These are phyloP conservation scores for Yamadazyma dendronema DNA, from an alignment of 1,139 yeast species.

Conservation along the genomic window DNA sequence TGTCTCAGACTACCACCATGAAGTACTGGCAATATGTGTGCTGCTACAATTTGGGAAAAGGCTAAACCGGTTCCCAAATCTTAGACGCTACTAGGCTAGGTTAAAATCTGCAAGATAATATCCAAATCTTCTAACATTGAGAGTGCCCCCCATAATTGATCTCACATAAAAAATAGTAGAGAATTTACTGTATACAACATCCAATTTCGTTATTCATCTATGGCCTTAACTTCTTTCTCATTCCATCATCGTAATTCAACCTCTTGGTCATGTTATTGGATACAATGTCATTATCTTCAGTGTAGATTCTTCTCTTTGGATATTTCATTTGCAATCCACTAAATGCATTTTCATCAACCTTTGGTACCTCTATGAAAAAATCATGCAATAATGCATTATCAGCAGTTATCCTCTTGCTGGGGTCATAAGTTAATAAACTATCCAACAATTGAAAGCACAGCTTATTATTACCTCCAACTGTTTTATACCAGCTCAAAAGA, in stretches of 20 bases:
- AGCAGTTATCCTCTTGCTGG: slow-evolving; percentile 72
- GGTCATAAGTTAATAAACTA: slow-evolving; percentile 76
- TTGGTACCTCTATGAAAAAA: slow-evolving; percentile 69
- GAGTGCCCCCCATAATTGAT: too few relatives aligned
- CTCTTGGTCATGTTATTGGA: slow-evolving; percentile 26
- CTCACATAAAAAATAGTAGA: too few relatives aligned
- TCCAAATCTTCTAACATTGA: too few relatives aligned
- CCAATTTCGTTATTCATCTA: too few relatives aligned
- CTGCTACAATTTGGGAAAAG: too few relatives aligned
- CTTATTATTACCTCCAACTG: slow-evolving; percentile 71
- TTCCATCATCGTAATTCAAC: slow-evolving; percentile 25
- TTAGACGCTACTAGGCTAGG: too few relatives aligned
- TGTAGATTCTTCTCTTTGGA: slow-evolving; percentile 71
- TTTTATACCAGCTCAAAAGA: slow-evolving; percentile 79
- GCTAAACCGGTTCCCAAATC: too few relatives aligned
- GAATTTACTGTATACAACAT: too few relatives aligned
- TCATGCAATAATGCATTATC: slow-evolving; percentile 70
- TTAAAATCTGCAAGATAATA: too few relatives aligned
- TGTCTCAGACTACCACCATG: too few relatives aligned
- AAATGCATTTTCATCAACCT: slow-evolving; percentile 68
- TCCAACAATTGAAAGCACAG: slow-evolving; percentile 65
- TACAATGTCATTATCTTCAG: slow-evolving; percentile 70
- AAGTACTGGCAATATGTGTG: too few relatives aligned
- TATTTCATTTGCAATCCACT: slow-evolving; percentile 62
- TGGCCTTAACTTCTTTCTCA: slow-evolving; percentile 22